Percentiles rank a stretch among this genome's conserved stretches.
Conservation (phyloP, 805 yeast genomes). For the Nakazawaea siamensis region DNA sequence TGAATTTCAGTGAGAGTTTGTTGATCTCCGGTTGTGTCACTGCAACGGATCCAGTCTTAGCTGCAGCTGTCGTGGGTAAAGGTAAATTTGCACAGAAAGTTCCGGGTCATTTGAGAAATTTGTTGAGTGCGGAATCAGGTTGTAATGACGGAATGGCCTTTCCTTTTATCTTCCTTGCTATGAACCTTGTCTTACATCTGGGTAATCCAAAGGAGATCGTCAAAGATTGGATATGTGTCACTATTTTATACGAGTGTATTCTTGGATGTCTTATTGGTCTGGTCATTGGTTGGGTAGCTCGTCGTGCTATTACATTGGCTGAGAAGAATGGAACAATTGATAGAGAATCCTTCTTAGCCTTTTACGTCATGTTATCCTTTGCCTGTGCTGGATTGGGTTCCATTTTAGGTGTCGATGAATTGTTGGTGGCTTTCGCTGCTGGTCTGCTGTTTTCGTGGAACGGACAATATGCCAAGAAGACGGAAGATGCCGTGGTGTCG, state of each 20-base stretch:
- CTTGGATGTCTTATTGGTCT: slow-evolving; percentile 49
- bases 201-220: slow-evolving; percentile 44
- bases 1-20: slow-evolving; percentile 46
- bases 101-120: slow-evolving; percentile 51
- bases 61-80: slow-evolving; percentile 67
- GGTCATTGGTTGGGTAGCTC: slow-evolving; percentile 40
- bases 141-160: slow-evolving; percentile 70
- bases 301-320: slow-evolving; percentile 45
- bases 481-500: slow-evolving; percentile 55
- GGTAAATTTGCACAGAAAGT: slow-evolving; percentile 66
- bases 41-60: slow-evolving; percentile 71
- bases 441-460: slow-evolving; percentile 73
- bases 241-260: slow-evolving; percentile 54
- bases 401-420: slow-evolving; percentile 62
- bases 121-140: slow-evolving; percentile 64
- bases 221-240: slow-evolving; percentile 53
- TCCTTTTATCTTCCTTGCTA: slow-evolving; percentile 59
- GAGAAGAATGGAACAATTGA: slow-evolving; percentile 47
- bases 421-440: slow-evolving; percentile 64
- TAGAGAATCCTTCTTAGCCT: slow-evolving; percentile 50
- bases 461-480: slow-evolving; percentile 52
- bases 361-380: slow-evolving; percentile 45
- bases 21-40: slow-evolving; percentile 65
- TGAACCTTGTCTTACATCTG: slow-evolving; percentile 41
- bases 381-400: slow-evolving; percentile 57